Evolutionary conservation across 345 rosid species (phyloP).

Genomic region (Pistacia vera): DNA sequence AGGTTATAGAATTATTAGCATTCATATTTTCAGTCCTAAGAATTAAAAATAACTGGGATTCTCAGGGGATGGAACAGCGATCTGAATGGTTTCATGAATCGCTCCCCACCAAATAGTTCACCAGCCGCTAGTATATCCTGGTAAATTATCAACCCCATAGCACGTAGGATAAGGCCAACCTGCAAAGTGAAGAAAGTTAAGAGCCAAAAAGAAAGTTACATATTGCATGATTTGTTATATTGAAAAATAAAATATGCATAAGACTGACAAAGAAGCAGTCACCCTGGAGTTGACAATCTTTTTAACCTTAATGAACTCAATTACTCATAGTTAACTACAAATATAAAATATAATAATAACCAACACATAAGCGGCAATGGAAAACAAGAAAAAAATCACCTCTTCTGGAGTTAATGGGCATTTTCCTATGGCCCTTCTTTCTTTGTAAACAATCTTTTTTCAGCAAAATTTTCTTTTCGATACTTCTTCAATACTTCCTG

Average conservation of each 20-base stretch:
- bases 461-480: constrained; percentile 82
- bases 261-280: background rate
- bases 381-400: constrained; percentile 40
- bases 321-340: background rate
- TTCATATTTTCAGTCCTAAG: background rate
- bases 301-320: constrained; percentile 1
- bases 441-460: constrained; percentile 58
- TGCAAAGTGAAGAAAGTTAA: constrained; percentile 39
- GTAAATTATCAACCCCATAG: constrained; percentile 89
- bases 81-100: constrained; percentile 86
- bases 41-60: constrained; percentile 67
- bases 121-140: constrained; percentile 95
- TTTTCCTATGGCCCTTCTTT: constrained; percentile 91
- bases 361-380: constrained; percentile 13
- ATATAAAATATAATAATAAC: no score
- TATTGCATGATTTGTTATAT: background rate
- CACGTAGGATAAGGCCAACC: constrained; percentile 92
- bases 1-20: background rate
- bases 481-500: constrained; percentile 76
- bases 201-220: constrained; percentile 7
- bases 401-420: constrained; percentile 94
- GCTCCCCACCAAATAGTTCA: constrained; percentile 91
- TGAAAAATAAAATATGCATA: background rate
- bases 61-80: constrained; percentile 80
- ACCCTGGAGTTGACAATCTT: background rate